These are phyloP conservation scores for Dactylonectria macrodidyma DNA, from an alignment of 2,329 filamentous ascomycete species.

Conservation along the genomic window DNA sequence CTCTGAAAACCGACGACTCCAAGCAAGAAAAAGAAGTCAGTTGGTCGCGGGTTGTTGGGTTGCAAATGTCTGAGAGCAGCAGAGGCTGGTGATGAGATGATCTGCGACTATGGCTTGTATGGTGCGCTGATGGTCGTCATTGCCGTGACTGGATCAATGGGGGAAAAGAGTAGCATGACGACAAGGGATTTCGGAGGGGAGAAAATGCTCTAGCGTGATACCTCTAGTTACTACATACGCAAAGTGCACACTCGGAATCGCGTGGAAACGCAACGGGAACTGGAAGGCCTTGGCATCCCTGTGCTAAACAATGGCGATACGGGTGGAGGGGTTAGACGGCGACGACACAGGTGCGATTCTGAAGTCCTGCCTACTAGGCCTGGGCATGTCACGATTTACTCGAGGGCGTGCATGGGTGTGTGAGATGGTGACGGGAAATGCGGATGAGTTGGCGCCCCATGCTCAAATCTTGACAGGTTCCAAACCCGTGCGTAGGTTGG, in stretches of 20 bases:
- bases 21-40: conserved; percentile 3
- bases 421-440: conserved; percentile 47
- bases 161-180: conserved; percentile 33
- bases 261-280: conserved; percentile 22
- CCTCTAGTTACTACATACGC: background rate
- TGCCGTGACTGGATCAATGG: conserved; percentile 30
- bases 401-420: conserved; percentile 46
- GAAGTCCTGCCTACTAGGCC: conserved; percentile 6
- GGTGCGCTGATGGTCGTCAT: conserved; percentile 38
- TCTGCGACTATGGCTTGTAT: conserved; percentile 36
- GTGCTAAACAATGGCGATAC: conserved; percentile 29
- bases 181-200: conserved; percentile 32
- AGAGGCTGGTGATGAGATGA: conserved; percentile 33
- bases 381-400: conserved; percentile 39
- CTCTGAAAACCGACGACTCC: conserved; percentile 10
- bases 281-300: conserved; percentile 25
- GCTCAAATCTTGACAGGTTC: conserved; percentile 35
- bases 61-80: conserved; percentile 14
- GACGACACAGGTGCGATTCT: conserved; percentile 29
- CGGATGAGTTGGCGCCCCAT: conserved; percentile 49
- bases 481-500: conserved; percentile 25
- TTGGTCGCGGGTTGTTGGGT: conserved; percentile 11
- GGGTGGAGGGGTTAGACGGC: conserved; percentile 25
- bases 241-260: conserved; percentile 22
- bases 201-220: conserved; percentile 30